Percentiles rank a stretch among this genome's conserved stretches.
Evolutionary conservation across 164 flowering plant genomes (phyloP).

Genomic region (Nelumbo lutea): DNA sequence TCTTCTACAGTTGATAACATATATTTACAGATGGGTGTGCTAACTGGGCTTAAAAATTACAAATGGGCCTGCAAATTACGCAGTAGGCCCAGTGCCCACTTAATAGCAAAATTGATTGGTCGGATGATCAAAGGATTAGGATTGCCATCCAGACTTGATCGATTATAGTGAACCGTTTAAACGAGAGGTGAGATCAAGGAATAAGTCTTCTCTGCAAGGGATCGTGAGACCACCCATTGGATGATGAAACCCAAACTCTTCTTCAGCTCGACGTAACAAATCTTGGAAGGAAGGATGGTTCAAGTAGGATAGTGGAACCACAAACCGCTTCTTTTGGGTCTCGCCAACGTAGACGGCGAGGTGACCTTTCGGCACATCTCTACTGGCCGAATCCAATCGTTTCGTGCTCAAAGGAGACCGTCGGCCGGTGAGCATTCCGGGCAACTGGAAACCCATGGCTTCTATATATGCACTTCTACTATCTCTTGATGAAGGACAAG

Average conservation of each 20-base stretch:
- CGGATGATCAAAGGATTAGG: no score
- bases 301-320: conserved; percentile 39
- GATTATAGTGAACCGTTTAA: conserved; percentile 8
- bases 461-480: no score
- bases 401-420: background rate
- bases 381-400: background rate
- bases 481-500: no score
- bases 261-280: conserved; percentile 34
- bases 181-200: conserved; percentile 26
- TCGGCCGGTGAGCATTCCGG: conserved; percentile 12
- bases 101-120: no score
- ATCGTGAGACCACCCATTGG: conserved; percentile 48
- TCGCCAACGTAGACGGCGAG: conserved; percentile 41
- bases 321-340: conserved; percentile 27
- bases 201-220: conserved; percentile 39
- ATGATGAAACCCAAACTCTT: conserved; percentile 44
- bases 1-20: no score
- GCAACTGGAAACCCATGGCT: conserved; percentile 19
- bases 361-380: conserved; percentile 29
- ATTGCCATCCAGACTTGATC: no score
- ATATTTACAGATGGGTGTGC: no score
- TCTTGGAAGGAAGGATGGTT: conserved; percentile 39
- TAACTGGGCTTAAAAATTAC: no score
- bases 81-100: no score
- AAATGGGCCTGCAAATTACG: no score